Evolutionary conservation across 306 rosid genomes (phyloP).

Genomic region (Purshia tridentata): DNA sequence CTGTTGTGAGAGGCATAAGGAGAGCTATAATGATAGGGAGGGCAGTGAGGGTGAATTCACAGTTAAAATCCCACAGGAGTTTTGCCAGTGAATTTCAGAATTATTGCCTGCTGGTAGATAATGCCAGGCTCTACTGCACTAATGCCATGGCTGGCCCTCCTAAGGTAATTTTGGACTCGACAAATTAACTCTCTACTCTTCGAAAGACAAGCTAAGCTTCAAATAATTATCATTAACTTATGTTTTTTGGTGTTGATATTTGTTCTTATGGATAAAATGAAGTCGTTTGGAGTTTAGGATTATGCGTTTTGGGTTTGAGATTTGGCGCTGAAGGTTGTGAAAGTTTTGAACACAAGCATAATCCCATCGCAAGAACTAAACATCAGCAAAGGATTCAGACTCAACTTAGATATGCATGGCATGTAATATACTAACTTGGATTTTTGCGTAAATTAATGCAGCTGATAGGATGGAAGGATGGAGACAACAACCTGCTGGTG

Average conservation of each 20-base stretch:
- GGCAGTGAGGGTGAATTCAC: conserved; percentile 89
- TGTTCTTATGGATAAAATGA: no score
- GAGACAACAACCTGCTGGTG: conserved; percentile 48
- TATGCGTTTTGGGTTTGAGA: no score
- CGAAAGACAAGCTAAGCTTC: no score
- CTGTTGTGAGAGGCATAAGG: conserved; percentile 93
- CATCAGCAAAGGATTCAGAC: no score
- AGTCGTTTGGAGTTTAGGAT: no score
- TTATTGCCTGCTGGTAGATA: conserved; percentile 80
- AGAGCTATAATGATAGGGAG: conserved; percentile 76
- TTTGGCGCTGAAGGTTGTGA: no score
- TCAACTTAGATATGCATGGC: no score
- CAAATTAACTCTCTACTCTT: neutral
- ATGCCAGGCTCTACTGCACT: conserved; percentile 68
- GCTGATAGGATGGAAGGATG: conserved; percentile 76
- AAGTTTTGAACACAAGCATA: no score
- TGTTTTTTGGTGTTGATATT: no score
- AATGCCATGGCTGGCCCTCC: conserved; percentile 56
- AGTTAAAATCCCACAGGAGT: conserved; percentile 85
- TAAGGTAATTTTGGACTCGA: conserved; percentile 42
- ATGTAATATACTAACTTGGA: neutral
- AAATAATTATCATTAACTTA: no score
- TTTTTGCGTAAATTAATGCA: conserved; percentile 23
- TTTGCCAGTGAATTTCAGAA: conserved; percentile 72
- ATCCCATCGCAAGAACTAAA: no score